Conservation (phyloP, 176 grass and related monocot species). For the Poa annua region DNA sequence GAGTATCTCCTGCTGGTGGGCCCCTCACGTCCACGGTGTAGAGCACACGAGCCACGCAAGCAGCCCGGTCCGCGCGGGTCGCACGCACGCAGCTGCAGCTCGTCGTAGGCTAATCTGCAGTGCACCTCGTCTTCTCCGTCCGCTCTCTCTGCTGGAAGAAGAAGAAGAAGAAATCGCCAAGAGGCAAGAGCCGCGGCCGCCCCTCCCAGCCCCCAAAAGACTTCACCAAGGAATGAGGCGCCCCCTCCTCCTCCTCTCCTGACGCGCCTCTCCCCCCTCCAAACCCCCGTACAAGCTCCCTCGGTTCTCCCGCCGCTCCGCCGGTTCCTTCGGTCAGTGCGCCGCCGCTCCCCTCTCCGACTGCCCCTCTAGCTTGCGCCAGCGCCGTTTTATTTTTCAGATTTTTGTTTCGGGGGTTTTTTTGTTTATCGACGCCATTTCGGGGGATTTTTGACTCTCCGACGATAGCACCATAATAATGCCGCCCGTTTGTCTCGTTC, state of each 20-base stretch:
- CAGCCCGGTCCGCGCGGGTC: no score
- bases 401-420: not conserved
- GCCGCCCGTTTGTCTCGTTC: not conserved
- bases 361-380: not conserved
- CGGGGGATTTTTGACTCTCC: not conserved
- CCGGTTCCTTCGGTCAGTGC: not conserved
- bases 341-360: not conserved
- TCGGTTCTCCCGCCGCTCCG: not conserved
- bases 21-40: no score
- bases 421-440: not conserved
- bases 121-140: slow-evolving; percentile 1
- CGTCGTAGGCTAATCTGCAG: not conserved
- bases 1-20: no score
- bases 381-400: not conserved
- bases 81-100: no score
- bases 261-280: not conserved
- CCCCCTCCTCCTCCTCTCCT: not conserved
- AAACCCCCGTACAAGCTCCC: not conserved
- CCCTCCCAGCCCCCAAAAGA: slow-evolving; percentile 7
- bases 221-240: not conserved
- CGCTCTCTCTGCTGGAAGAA: not conserved
- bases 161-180: not conserved
- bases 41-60: no score
- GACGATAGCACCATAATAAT: not conserved
- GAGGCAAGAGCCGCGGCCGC: not conserved